phyloP scores from a whole-genome alignment of 148 eudicot species.

The Fallopia convolvulus region DNA sequence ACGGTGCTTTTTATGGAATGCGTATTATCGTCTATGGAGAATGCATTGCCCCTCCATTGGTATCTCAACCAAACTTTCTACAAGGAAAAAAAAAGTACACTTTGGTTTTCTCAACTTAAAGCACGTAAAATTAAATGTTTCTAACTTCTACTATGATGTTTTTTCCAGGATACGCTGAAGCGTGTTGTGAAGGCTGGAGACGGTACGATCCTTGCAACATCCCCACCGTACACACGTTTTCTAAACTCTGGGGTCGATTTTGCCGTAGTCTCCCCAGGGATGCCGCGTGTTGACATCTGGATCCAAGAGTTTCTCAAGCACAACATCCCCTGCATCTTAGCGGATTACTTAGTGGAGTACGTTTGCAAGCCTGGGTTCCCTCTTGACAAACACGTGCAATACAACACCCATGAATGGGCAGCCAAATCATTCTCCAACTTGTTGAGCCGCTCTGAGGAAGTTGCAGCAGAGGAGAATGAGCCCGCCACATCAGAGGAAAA shows the following conservation, averaged over 20 bases:
- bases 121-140: neutral
- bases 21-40: conserved; percentile 76
- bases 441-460: conserved; percentile 35
- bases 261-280: conserved; percentile 84
- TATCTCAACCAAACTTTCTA: conserved; percentile 20
- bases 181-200: conserved; percentile 91
- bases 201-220: conserved; percentile 92
- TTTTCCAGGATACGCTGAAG: conserved; percentile 73
- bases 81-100: neutral
- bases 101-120: neutral
- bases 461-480: conserved; percentile 25
- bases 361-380: conserved; percentile 89
- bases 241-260: conserved; percentile 65
- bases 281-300: conserved; percentile 83
- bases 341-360: conserved; percentile 88
- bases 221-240: conserved; percentile 88
- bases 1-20: conserved; percentile 93
- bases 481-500: conserved; percentile 28
- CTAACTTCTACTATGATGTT: neutral
- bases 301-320: conserved; percentile 75
- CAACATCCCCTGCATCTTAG: conserved; percentile 71
- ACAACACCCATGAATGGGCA: conserved; percentile 71
- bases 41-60: conserved; percentile 92
- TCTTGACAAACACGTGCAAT: conserved; percentile 70
- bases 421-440: conserved; percentile 57